phyloP scores from a whole-genome alignment of 768 basidiomycete species.

The Cyathus striatus region DNA sequence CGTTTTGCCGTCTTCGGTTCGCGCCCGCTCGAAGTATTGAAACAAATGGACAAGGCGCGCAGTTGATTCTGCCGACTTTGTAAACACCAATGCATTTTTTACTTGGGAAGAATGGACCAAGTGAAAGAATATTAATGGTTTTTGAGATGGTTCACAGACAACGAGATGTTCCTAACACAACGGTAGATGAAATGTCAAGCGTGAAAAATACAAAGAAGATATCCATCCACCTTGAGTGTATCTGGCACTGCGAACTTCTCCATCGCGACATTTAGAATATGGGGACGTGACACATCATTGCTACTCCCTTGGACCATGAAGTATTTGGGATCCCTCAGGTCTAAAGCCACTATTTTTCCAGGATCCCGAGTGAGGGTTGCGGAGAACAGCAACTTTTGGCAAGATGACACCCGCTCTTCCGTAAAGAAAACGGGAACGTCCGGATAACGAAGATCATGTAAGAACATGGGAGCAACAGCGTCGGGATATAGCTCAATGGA shows the following conservation, averaged over 20 bases:
- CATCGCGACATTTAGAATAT: constrained; percentile 51
- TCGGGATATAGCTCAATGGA: constrained; percentile 31
- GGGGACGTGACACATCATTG: constrained; percentile 23
- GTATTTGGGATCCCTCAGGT: constrained; percentile 78
- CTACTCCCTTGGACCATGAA: constrained; percentile 70
- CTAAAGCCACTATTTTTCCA: constrained; percentile 81
- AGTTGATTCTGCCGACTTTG: constrained; percentile 94
- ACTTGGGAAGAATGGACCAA: constrained; percentile 64
- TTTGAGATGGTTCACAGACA: constrained; percentile 70
- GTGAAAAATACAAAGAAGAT: not conserved
- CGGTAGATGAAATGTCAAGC: constrained; percentile 2
- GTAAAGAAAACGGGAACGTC: constrained; percentile 43
- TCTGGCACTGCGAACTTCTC: constrained; percentile 81
- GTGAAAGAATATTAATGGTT: constrained; percentile 87
- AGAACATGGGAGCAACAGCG: constrained; percentile 58
- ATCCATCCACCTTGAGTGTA: constrained; percentile 56
- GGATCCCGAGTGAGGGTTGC: constrained; percentile 95
- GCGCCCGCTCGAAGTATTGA: constrained; percentile 68
- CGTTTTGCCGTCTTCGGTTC: constrained; percentile 10
- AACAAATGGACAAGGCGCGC: constrained; percentile 76
- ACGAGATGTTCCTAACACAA: constrained; percentile 81
- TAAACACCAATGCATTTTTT: constrained; percentile 82
- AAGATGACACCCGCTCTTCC: constrained; percentile 58
- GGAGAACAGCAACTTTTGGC: constrained; percentile 94
- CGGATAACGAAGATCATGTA: constrained; percentile 35